These are phyloP conservation scores for Colletotrichum filicis DNA, from an alignment of 2,329 filamentous ascomycete genomes.

Conservation along the genomic window DNA sequence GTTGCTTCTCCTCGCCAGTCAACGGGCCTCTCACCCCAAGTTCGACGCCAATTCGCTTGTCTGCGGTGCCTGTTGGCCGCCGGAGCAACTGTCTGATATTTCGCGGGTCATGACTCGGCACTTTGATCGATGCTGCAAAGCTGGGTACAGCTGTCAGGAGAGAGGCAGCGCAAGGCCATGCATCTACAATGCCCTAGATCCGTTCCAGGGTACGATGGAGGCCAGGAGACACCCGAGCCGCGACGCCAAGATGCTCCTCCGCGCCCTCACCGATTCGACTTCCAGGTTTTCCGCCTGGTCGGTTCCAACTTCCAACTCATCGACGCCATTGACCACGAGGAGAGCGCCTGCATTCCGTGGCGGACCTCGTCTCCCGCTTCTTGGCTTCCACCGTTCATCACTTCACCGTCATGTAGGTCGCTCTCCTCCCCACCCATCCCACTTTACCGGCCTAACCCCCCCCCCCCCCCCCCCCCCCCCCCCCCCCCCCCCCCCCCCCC, in stretches of 20 bases:
- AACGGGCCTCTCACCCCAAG: slow-evolving; percentile 13
- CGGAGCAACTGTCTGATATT: not conserved
- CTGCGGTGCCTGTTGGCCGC: not conserved
- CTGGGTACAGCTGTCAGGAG: slow-evolving; percentile 7
- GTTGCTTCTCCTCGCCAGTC: not conserved
- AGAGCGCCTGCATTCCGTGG: not conserved
- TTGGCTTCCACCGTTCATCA: not conserved
- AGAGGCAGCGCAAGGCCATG: slow-evolving; percentile 18
- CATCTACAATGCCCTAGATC: not conserved
- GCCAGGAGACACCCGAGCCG: not conserved
- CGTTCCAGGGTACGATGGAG: not conserved
- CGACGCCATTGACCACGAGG: not conserved
- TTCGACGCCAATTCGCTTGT: not conserved
- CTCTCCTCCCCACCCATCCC: not conserved
- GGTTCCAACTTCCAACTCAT: not conserved
- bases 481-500: no score
- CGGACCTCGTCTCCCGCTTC: not conserved
- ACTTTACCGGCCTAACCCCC: not conserved
- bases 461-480: not conserved
- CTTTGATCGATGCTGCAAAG: slow-evolving; percentile 22
- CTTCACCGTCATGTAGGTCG: not conserved
- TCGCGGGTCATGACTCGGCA: slow-evolving; percentile 27
- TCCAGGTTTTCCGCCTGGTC: not conserved
- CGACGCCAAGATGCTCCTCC: not conserved
- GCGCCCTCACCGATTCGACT: not conserved